Base-by-base conservation (phyloP, 176 grass and related monocot species). In the Bolboschoenus planiculmis region DNA sequence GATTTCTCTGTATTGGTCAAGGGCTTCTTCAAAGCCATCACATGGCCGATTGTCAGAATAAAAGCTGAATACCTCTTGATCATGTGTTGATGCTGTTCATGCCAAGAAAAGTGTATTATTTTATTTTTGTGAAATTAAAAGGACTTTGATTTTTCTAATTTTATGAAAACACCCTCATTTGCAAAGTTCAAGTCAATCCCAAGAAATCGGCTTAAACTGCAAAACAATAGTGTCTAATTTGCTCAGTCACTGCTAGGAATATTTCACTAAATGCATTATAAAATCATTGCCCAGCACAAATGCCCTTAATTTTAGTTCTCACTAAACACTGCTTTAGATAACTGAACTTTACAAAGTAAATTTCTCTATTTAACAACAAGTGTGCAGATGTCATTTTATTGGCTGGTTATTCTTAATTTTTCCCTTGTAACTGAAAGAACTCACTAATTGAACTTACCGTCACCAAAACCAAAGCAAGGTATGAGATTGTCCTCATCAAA, bases 401-500 rank as follows among this genome's bases (percentile, higher is more conserved):
- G 43, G 43, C 43, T 50, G 10, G 44, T 48, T 82, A 20, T 29
- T n/a, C 1, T 23, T 78, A 15, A 26, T 31, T 54, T 14, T 30
- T 50, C 11, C 3, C 37, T 43, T 39, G 34, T 72, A 31, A 30
- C 43, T 61, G 18, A 67, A 57, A 81, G 55, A 71, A 43, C 2
- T 65, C 11, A 23, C 24, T 61, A 8, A 36, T 54, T 71, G 37
- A 70, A 29, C 75, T 90, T 89, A 97, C 94, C 88, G 59, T 97
- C 94, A 64, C 94, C 94, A 78, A 97, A 97, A 80, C 94, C 94
- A 77, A 91, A 97, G 87, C 94, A 97, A 43, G 94, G 94, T 70
- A 97, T 93, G 33, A 97, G 85, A 87, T 93, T 93, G 81, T 97
- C 94, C 87, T 97, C 94, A 59, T 97, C 94, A 86, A 97, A 97